Conservation (phyloP, 805 yeast species). For the Candida ficus region DNA sequence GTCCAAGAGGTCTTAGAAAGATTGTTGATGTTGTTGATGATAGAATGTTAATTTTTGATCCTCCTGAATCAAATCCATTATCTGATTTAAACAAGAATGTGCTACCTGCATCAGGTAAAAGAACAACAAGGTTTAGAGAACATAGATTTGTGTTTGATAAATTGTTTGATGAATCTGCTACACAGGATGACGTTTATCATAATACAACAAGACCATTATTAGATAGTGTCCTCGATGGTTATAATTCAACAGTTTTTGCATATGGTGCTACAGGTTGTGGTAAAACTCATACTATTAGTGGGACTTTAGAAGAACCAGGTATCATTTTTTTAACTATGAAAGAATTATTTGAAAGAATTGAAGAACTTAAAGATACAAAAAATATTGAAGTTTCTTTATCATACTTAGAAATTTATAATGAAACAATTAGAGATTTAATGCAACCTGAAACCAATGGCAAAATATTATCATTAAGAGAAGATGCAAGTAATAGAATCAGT, state of each 20-base stretch:
- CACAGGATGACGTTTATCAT: conserved; percentile 64
- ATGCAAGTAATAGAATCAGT: conserved; percentile 53
- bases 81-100: conserved; percentile 27
- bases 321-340: conserved; percentile 73
- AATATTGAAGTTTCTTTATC: conserved; percentile 58
- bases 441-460: conserved; percentile 46
- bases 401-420: conserved; percentile 88
- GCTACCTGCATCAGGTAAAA: conserved; percentile 31
- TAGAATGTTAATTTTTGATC: conserved; percentile 82
- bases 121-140: conserved; percentile 53
- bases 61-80: conserved; percentile 63
- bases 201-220: conserved; percentile 67
- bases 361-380: conserved; percentile 47
- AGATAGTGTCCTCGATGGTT: conserved; percentile 76
- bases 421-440: conserved; percentile 75
- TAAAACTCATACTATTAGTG: conserved; percentile 88
- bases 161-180: conserved; percentile 59
- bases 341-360: conserved; percentile 64
- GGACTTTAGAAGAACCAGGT: conserved; percentile 70
- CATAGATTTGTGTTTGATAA: conserved; percentile 79
- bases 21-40: conserved; percentile 80
- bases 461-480: conserved; percentile 64
- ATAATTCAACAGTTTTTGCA: conserved; percentile 88
- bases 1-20: conserved; percentile 56
- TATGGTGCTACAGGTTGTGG: conserved; percentile 99